These are phyloP conservation scores for Podospora australis DNA, from an alignment of 495 filamentous ascomycete species.

Conservation along the genomic window DNA sequence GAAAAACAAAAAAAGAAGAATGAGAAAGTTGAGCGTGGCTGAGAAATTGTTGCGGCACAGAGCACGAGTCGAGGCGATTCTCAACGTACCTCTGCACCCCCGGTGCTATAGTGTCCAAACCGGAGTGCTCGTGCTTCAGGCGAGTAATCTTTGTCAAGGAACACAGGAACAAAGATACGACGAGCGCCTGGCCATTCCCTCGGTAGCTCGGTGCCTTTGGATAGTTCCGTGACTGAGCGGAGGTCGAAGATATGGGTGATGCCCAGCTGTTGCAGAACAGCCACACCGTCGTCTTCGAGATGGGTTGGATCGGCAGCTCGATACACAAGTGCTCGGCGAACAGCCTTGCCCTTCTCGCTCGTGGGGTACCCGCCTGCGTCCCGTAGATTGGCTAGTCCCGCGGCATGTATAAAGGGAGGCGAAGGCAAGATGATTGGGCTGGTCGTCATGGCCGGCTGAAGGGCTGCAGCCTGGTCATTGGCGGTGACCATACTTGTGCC, in stretches of 20 bases:
- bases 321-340: constrained; percentile 47
- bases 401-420: constrained; percentile 47
- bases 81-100: constrained; percentile 36
- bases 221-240: constrained; percentile 48
- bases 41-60: too few relatives aligned
- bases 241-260: constrained; percentile 62
- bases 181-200: constrained; percentile 44
- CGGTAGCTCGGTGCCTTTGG: constrained; percentile 20
- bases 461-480: too few relatives aligned
- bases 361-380: constrained; percentile 50
- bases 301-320: constrained; percentile 52
- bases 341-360: constrained; percentile 21
- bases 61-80: too few relatives aligned
- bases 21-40: too few relatives aligned
- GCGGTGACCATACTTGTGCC: too few relatives aligned
- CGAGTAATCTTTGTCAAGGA: constrained; percentile 49
- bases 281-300: constrained; percentile 46
- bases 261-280: constrained; percentile 44
- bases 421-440: background rate
- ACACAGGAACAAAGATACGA: constrained; percentile 52
- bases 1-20: background rate
- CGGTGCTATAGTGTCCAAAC: constrained; percentile 41
- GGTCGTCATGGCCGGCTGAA: too few relatives aligned
- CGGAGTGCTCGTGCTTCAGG: constrained; percentile 46
- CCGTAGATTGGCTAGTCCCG: constrained; percentile 53